Evolutionary conservation across 805 yeast genomes (phyloP), one percentile per base, ranked within the genome.

Genomic region (Helenozyma baotianmanensis): DNA sequence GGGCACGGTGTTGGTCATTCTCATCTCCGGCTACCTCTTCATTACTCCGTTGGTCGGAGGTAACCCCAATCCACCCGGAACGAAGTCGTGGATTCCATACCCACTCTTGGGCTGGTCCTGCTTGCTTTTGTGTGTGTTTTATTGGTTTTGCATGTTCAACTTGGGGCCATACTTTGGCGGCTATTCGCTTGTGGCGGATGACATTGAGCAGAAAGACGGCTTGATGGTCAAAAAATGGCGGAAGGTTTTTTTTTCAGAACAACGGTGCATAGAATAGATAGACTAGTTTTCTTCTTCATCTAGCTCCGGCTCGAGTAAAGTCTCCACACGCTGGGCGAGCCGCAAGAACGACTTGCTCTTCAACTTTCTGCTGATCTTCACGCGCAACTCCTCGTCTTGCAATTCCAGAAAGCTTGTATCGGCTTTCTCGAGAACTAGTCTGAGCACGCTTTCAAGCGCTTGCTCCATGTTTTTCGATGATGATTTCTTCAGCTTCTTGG

Each of bases 191-290:
- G 56, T 59, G 6, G 62, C 65, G 8, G 68, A 60, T 30, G 65
- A 62, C 3, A 46, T 56, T 4, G 55, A 49, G 14, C 57, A 75
- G 31, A 64, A 68, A 2, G 88, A 81, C 53, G 88, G 88, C 0
- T 53, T 80, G 32, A 61, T 60, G 4, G 62, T 79, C 1, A 78
- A 75, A 40, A 53, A 58, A 41, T 81, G 88, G 88, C 58, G 53
- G 9, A 75, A 70, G 35, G 47, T 53, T 4, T 30, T 17, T 17
- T 6, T 17, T 8, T 8, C n/a, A n/a, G n/a, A n/a, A n/a, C n/a
- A n/a, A n/a, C n/a, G n/a, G n/a, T n/a, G n/a, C n/a, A n/a, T n/a
- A n/a, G n/a, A n/a, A n/a, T n/a, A n/a, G n/a, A n/a, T n/a, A n/a
- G n/a, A n/a, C n/a, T n/a, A n/a, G n/a, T n/a, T n/a, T n/a, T n/a